Conservation (phyloP, 805 yeast species). For the Wickerhamiella brachini region DNA sequence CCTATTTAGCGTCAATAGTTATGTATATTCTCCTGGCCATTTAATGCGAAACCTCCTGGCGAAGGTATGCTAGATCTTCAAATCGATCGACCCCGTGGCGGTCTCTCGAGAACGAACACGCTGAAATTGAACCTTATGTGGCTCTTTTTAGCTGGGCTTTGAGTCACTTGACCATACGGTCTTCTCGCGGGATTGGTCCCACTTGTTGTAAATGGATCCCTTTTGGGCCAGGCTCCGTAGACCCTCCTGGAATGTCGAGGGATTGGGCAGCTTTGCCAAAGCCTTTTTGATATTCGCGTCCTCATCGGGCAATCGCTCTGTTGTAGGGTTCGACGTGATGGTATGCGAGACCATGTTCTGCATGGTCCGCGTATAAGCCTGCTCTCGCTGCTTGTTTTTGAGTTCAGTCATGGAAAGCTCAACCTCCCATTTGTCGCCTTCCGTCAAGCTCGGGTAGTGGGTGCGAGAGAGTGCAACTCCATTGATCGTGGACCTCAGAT, state of each 20-base stretch:
- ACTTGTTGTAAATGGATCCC: constrained; percentile 19
- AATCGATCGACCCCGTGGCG: too few relatives aligned
- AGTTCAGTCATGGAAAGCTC: constrained; percentile 17
- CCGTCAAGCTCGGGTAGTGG: constrained; percentile 19
- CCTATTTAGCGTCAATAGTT: too few relatives aligned
- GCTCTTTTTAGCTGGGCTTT: too few relatives aligned
- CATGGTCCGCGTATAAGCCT: constrained; percentile 17
- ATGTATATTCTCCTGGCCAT: too few relatives aligned
- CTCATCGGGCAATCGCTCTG: constrained; percentile 13
- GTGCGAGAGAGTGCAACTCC: constrained; percentile 12
- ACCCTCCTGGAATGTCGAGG: constrained; percentile 16
- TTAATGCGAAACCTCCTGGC: too few relatives aligned
- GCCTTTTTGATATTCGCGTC: constrained; percentile 16
- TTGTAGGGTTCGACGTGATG: constrained; percentile 18
- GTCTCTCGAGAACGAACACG: too few relatives aligned
- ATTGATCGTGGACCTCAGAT: constrained; percentile 13
- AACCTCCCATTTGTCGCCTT: constrained; percentile 26
- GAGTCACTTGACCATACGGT: constrained; percentile 11
- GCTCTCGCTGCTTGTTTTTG: neutral
- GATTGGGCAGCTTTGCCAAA: constrained; percentile 18
- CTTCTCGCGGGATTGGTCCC: constrained; percentile 13
- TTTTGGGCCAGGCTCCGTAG: constrained; percentile 22
- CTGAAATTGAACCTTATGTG: too few relatives aligned
- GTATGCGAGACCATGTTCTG: constrained; percentile 19
- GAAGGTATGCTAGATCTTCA: too few relatives aligned